Conservation (phyloP, 176 grass and related monocot genomes). For the Themeda triandra region DNA sequence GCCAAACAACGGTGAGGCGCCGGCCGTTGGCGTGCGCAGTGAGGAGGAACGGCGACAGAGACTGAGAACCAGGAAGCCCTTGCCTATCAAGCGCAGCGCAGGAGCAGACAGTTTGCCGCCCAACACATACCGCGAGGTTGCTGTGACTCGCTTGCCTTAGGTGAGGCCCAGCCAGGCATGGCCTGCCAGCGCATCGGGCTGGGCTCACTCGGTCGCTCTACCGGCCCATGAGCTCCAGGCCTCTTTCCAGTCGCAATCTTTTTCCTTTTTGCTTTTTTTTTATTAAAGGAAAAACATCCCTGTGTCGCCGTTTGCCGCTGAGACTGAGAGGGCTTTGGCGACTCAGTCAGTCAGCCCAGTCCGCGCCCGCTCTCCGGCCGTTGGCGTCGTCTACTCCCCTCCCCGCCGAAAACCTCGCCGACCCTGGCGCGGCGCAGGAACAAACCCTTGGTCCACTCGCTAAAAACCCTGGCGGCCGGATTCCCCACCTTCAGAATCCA, state of each 20-base stretch:
- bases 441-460: not conserved
- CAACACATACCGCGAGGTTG: not conserved
- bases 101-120: too few species aligned
- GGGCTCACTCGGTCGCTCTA: not conserved
- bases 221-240: conserved; percentile 13
- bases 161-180: not conserved
- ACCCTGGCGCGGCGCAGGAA: conserved; percentile 4
- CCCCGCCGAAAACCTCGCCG: conserved; percentile 7
- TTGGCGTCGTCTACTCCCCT: not conserved
- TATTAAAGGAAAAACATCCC: not conserved
- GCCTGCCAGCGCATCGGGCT: not conserved
- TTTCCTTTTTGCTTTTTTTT: not conserved
- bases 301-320: not conserved
- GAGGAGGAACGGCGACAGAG: too few species aligned
- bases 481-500: not conserved
- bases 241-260: not conserved
- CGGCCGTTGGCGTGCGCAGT: too few species aligned
- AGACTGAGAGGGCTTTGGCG: not conserved
- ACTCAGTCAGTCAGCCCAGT: too few species aligned
- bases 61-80: too few species aligned
- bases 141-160: not conserved
- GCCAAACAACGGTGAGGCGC: too few species aligned
- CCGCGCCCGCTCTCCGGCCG: not conserved
- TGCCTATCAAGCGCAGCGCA: too few species aligned
- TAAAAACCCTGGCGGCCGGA: not conserved